phyloP scores from a whole-genome alignment of 371 early-diverging fungal genomes.

The Mortierella polycephala region DNA sequence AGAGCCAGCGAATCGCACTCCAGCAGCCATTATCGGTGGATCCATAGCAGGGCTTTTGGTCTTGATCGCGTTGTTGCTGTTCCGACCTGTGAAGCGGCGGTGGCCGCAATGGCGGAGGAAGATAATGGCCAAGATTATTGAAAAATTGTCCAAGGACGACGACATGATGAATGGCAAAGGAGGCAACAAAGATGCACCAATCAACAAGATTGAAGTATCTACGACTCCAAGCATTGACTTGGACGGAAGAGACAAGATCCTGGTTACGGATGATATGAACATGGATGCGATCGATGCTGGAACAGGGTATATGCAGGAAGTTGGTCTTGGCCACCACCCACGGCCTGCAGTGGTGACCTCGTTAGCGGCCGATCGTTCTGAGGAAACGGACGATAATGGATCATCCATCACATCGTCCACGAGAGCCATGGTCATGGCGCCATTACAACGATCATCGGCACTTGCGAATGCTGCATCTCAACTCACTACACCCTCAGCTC shows the following conservation, averaged over 20 bases:
- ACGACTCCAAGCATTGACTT: not conserved
- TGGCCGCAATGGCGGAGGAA: conserved; percentile 19
- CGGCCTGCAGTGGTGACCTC: conserved; percentile 13
- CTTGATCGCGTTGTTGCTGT: conserved; percentile 1
- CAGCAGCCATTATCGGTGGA: conserved; percentile 23
- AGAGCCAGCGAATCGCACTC: not conserved
- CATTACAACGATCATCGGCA: not conserved
- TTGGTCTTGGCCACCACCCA: conserved; percentile 14
- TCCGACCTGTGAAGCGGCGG: conserved; percentile 1
- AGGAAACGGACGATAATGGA: not conserved
- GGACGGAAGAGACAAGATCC: conserved; percentile 16
- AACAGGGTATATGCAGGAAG: conserved; percentile 15
- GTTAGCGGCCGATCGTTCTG: not conserved
- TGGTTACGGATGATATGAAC: conserved; percentile 19
- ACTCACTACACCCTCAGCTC: too few relatives aligned
- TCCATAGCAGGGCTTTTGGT: conserved; percentile 13
- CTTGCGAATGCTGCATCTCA: too few relatives aligned
- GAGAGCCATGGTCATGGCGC: not conserved
- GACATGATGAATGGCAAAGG: not conserved
- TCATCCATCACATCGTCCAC: not conserved
- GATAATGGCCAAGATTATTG: conserved; percentile 10
- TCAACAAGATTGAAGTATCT: conserved; percentile 19
- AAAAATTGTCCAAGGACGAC: conserved; percentile 7
- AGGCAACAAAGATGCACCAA: not conserved
- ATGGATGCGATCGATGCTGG: not conserved